Conservation (phyloP, 1,284 basidiomycete genomes). For the Thelephora terrestris region DNA sequence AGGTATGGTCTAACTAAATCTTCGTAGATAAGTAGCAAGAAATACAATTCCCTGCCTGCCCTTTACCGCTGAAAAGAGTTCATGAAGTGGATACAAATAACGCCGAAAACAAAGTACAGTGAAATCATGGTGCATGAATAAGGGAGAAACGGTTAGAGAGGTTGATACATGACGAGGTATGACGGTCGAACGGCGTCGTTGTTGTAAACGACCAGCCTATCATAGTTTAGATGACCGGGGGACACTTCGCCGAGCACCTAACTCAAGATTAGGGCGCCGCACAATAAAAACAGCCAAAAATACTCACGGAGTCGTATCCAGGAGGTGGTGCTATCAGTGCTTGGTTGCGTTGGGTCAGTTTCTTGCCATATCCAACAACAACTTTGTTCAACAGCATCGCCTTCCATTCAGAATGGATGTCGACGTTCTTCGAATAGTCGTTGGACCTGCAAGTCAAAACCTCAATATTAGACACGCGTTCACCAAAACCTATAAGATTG, state of each 20-base stretch:
- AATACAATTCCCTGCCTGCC: too few relatives aligned
- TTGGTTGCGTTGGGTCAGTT: constrained; percentile 38
- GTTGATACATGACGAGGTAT: constrained; percentile 13
- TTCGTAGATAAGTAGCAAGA: too few relatives aligned
- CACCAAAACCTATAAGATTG: constrained; percentile 31
- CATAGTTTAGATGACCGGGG: constrained; percentile 7
- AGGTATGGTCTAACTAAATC: too few relatives aligned
- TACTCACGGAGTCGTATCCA: too few relatives aligned
- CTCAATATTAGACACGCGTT: background rate
- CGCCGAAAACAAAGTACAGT: too few relatives aligned
- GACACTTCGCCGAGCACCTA: constrained; percentile 10
- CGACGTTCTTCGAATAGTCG: constrained; percentile 46
- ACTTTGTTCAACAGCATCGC: constrained; percentile 59
- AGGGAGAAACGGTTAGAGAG: too few relatives aligned
- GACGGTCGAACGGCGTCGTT: constrained; percentile 13
- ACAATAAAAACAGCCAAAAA: constrained; percentile 2
- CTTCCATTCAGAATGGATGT: constrained; percentile 39
- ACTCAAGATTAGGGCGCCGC: too few relatives aligned
- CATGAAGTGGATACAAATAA: too few relatives aligned
- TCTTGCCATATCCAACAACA: constrained; percentile 53
- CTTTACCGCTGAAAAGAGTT: too few relatives aligned
- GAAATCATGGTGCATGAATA: too few relatives aligned
- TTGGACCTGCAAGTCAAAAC: constrained; percentile 33
- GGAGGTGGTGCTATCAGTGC: constrained; percentile 36
- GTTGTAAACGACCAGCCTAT: constrained; percentile 11